Base-by-base conservation (phyloP, 257 asterid genomes). In the Solanum chiquidenum region DNA sequence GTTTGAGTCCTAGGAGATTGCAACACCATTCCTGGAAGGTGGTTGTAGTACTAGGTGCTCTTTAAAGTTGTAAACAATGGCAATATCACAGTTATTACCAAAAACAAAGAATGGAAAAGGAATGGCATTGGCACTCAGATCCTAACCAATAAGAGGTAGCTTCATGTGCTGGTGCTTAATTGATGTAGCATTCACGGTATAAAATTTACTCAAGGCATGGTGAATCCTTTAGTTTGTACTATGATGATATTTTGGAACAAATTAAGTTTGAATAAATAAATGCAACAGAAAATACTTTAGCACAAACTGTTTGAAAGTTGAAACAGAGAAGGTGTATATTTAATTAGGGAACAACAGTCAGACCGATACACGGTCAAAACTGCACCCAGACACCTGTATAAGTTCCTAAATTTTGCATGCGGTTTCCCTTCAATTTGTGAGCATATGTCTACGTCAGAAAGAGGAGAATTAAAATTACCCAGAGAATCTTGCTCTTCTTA, bases 401-500 rank as follows among this genome's bases (percentile, higher is more conserved):
- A 49, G 35, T 27, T 49, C 83, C 80, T 73, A 18, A 44, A 44
- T 37, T 31, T n/a, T 31, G 87, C 87, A 85, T 40, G 46, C 42
- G 6, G 33, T 69, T 37, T 66, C 29, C 42, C 27, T 80, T 27
- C 40, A 86, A 27, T 49, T 69, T 4, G 21, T n/a, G 49, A 46
- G 72, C 83, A 86, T 86, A 42, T 69, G 33, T 49, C 35, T 72
- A 49, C 83, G 49, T 72, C 58, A 73, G 29, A 49, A 66, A 82
- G 34, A 29, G 44, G 86, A 82, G 62, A 49, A 46, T 18, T 5
- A 49, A 86, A 52, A 74, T 94, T 91, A 97, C 99, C 90, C 92
- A 93, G 87, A 95, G 94, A 89, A 94, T 94, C 94, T 92, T 97
- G 98, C 99, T 96, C 95, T 62, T 94, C 92, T 89, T 94, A 31